A percentile compares a stretch with the other conserved stretches of the same genome.
Conservation (phyloP, 768 basidiomycete species). For the Candolleomyces eurysporus region DNA sequence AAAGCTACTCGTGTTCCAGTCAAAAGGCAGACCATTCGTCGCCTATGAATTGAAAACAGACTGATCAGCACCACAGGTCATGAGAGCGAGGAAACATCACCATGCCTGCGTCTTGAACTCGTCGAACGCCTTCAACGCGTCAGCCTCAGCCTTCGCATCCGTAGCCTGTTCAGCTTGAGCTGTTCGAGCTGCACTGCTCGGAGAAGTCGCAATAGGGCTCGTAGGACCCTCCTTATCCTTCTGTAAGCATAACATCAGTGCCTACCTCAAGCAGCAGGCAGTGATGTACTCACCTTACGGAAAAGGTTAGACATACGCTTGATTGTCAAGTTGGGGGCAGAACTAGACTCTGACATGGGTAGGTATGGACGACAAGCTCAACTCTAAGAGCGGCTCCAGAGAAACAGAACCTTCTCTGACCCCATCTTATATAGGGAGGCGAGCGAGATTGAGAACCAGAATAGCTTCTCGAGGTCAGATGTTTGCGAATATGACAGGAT, state of each 20-base stretch:
- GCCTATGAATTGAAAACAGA: slow-evolving; percentile 27
- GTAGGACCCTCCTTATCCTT: neutral
- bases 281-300: neutral
- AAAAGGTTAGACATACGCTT: slow-evolving; percentile 10
- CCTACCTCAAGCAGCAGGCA: neutral
- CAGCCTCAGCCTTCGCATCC: neutral
- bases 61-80: neutral
- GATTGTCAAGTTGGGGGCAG: neutral
- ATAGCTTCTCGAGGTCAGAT: too few species aligned
- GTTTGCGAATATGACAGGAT: too few species aligned
- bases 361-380: too few species aligned
- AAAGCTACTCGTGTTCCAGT: slow-evolving; percentile 24
- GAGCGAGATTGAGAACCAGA: too few species aligned
- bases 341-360: too few species aligned
- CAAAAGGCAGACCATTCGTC: slow-evolving; percentile 39
- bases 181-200: neutral
- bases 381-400: too few species aligned
- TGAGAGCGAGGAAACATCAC: neutral
- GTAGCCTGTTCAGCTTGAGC: neutral
- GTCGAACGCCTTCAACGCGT: slow-evolving; percentile 30
- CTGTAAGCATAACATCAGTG: neutral
- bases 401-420: too few species aligned
- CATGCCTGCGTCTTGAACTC: slow-evolving; percentile 44
- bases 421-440: too few species aligned
- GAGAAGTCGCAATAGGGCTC: neutral